Base-by-base conservation (phyloP, 495 filamentous ascomycete genomes). In the Rusavskia elegans region DNA sequence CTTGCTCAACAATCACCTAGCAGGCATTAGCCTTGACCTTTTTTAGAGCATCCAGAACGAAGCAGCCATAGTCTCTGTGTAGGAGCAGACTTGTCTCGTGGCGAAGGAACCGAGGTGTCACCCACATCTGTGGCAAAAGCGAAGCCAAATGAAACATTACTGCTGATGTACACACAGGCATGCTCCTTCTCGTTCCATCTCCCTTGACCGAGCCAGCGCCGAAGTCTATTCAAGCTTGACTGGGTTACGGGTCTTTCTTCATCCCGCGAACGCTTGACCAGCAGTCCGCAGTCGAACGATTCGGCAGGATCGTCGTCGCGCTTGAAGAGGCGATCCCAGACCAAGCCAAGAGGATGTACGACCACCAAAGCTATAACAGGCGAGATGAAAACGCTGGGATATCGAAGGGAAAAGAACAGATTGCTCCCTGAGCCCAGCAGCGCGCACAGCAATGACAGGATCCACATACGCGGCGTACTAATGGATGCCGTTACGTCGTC, bases 101-200 rank as follows among this genome's bases (percentile, higher is more conserved):
- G 39, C 20, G n/a, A 19, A 5, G 7, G 14, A 7, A 25, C 13
- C 20, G 40, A 14, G 52, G 16, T 29, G n/a, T 16, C 7, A 45
- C 69, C 53, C 57, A 74, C 79, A 65, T 87, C 83, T 36, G 83
- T 87, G 42, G 56, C 56, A 65, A 89, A 90, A 23, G 85, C 85
- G 67, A 90, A 90, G 0, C 85, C 86, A 60, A 90, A 90, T n/a
- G 85, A 86, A 27, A 90, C 84, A 64, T 90, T 90, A 66, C 86
- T 89, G 70, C 81, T 85, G 57, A 89, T 85, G 58, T 89, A 90
- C 51, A 90, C 83, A 63, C 85, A 90, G 49, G 77, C 82, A 66
- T 90, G 85, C 63, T 90, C 85, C 62, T 90, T 89, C 58, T 85
- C 80, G 61, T 90, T 90, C 85, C 85, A 90, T 32, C 68, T 73